Conservation (phyloP, 179 eudicot genomes). For the Camellia oleifera region DNA sequence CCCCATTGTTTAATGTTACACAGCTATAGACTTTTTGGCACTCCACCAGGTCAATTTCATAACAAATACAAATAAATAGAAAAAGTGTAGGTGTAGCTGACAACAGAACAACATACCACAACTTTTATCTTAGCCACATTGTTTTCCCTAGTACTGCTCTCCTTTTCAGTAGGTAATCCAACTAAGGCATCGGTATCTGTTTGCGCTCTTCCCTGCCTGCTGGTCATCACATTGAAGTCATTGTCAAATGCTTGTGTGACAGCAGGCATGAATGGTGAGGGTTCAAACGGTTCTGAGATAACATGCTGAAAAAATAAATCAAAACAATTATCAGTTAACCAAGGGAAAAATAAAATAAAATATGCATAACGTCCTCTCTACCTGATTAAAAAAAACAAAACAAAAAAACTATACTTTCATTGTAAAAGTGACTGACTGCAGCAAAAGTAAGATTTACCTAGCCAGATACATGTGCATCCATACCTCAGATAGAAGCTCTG, state of each 20-base stretch:
- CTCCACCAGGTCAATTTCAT: not conserved
- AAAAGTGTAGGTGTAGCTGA: not conserved
- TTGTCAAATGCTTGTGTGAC: conserved; percentile 47
- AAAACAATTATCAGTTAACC: conserved; percentile 6
- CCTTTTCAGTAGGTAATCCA: conserved; percentile 56
- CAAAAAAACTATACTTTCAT: too few species aligned
- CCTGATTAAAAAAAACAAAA: not conserved
- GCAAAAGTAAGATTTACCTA: too few species aligned
- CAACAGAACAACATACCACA: conserved; percentile 55
- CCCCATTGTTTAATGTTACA: too few species aligned
- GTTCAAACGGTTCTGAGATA: conserved; percentile 85
- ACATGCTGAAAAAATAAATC: conserved; percentile 55
- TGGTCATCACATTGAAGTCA: conserved; percentile 43
- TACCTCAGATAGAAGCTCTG: conserved; percentile 98
- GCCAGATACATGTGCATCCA: not conserved
- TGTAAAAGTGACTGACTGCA: not conserved
- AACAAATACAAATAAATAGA: not conserved
- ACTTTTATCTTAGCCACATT: conserved; percentile 97
- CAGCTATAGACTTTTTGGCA: too few species aligned
- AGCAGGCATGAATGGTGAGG: conserved; percentile 82
- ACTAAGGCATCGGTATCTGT: conserved; percentile 52
- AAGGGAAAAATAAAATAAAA: conserved; percentile 1
- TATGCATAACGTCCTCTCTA: not conserved
- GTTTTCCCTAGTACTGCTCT: conserved; percentile 65
- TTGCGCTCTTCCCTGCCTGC: conserved; percentile 50